Conservation (phyloP, 2,329 filamentous ascomycete genomes). For the Neocatenulostroma microsporum region DNA sequence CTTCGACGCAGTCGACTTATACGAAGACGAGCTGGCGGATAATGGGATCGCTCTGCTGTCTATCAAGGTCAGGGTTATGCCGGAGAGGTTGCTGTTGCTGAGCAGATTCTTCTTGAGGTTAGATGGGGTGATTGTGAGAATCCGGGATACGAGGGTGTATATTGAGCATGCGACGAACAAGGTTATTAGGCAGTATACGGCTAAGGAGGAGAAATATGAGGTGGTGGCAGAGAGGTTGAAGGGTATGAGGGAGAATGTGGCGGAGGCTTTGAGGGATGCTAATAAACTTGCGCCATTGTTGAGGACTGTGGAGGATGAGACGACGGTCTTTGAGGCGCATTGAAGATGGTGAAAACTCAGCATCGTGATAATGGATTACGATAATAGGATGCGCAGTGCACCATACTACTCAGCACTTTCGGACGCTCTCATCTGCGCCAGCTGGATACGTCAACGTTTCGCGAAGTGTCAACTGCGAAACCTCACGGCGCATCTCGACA, state of each 20-base stretch:
- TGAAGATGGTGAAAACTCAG: too few relatives aligned
- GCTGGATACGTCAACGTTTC: too few relatives aligned
- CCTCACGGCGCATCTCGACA: too few relatives aligned
- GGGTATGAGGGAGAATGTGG: constrained; percentile 63
- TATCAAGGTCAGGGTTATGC: constrained; percentile 90
- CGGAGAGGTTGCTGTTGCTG: constrained; percentile 74
- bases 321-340: constrained; percentile 44
- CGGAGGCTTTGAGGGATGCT: constrained; percentile 68
- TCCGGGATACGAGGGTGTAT: constrained; percentile 86
- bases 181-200: constrained; percentile 82
- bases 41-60: constrained; percentile 89
- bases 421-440: too few relatives aligned
- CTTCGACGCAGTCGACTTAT: constrained; percentile 92
- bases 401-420: too few relatives aligned
- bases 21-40: constrained; percentile 95
- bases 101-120: constrained; percentile 85
- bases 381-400: too few relatives aligned
- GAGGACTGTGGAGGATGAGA: constrained; percentile 58
- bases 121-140: constrained; percentile 78
- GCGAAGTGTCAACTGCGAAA: too few relatives aligned
- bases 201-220: constrained; percentile 75
- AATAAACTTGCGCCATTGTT: constrained; percentile 65
- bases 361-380: too few relatives aligned
- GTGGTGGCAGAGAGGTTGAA: constrained; percentile 54
- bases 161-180: constrained; percentile 74